These are phyloP conservation scores for Earliella scabrosa DNA, from an alignment of 1,284 basidiomycete species.

Conservation along the genomic window DNA sequence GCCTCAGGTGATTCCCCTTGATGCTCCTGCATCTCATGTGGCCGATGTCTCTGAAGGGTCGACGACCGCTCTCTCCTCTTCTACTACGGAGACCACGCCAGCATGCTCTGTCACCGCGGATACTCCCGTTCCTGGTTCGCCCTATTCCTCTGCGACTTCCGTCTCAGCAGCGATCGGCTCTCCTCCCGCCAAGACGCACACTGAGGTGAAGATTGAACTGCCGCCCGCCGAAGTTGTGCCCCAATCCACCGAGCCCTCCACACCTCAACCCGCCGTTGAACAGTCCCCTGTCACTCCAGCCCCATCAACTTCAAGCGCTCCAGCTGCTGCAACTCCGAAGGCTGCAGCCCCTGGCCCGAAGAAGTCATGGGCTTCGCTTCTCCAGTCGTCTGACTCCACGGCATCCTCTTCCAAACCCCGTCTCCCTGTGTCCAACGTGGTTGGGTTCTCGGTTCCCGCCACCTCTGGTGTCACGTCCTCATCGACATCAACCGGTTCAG, in stretches of 20 bases:
- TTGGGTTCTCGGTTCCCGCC: constrained; percentile 71
- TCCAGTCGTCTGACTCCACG: constrained; percentile 48
- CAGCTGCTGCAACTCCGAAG: constrained; percentile 26
- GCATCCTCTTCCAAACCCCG: constrained; percentile 43
- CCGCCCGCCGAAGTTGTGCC: neutral
- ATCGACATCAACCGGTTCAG: constrained; percentile 26
- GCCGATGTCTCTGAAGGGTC: constrained; percentile 20
- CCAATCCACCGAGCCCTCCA: constrained; percentile 17
- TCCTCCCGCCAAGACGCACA: constrained; percentile 25
- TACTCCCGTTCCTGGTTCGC: constrained; percentile 58
- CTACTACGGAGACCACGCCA: constrained; percentile 44
- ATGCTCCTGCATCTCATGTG: neutral
- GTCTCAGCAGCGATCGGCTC: constrained; percentile 44
- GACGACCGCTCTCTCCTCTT: constrained; percentile 32
- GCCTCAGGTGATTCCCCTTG: constrained; percentile 5
- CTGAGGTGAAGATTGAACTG: constrained; percentile 14
- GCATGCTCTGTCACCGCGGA: constrained; percentile 46
- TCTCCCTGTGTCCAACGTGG: constrained; percentile 65
- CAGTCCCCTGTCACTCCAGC: constrained; percentile 24
- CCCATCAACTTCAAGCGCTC: constrained; percentile 32
- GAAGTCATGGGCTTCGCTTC: constrained; percentile 80
- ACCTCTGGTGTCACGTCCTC: constrained; percentile 25
- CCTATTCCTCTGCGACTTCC: constrained; percentile 63
- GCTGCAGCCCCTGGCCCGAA: constrained; percentile 44
- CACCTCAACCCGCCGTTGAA: constrained; percentile 21